Base-by-base conservation (phyloP, 2,329 filamentous ascomycete genomes). In the Diaporthe aspalathi region DNA sequence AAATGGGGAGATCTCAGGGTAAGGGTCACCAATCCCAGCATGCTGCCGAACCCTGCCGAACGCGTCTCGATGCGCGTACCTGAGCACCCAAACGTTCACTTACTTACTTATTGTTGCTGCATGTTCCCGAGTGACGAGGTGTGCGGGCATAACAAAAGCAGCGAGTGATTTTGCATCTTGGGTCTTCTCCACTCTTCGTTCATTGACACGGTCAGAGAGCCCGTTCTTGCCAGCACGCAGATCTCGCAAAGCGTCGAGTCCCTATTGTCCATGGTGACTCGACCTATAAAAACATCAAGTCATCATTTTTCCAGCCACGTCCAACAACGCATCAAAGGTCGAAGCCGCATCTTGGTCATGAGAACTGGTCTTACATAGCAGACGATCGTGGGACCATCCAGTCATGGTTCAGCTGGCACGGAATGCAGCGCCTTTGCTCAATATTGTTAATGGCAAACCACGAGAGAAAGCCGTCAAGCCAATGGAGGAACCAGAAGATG, bases 401-500 rank as follows among this genome's bases (percentile, higher is more conserved):
- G 47, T 40, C 35, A 45, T 54, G 29, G 20, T 63, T 20, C 60
- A 65, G 22, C 45, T 65, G n/a, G 5, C 8, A 11, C 60, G 60
- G 22, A 65, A 65, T 27, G n/a, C 49, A 32, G 20, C 1, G 5
- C 54, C 57, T 20, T 45, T 72, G 22, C 47, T 67, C 29, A 68
- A 45, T 73, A 72, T 32, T 2, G 60, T 49, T n/a, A 67, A 29
- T 68, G 74, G 60, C 32, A 27, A 62, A 49, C 73, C 32, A 73
- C 75, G 45, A 40, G 11, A 8, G 22, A 11, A 20, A 9, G 47
- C 8, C 9, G 29, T n/a, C 43, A 60, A 32, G 29, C 9, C 69
- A 45, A 24, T 69, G 5, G 68, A 73, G 29, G 72, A 78, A 17
- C 73, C 76, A 20, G 74, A 75, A 29, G 72, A 76, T 22, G 74